Evolutionary conservation across 331 rosid species (phyloP).

Genomic region (Cucumis variabilis): DNA sequence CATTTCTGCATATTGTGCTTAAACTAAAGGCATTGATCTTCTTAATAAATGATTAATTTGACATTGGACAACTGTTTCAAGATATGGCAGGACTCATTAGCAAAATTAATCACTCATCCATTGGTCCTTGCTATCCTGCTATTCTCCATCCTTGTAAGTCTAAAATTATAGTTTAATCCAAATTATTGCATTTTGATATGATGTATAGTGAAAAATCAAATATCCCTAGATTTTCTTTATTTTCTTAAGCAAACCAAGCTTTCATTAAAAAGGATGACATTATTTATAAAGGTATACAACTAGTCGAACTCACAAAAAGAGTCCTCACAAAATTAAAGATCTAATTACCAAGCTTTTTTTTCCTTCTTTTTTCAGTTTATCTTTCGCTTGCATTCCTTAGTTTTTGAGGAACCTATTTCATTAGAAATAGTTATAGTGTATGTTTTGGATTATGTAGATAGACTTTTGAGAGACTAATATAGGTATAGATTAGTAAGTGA

Average conservation of each 20-base stretch:
- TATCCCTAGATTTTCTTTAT: background rate
- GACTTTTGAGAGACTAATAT: no score
- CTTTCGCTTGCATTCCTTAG: background rate
- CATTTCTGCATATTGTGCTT: background rate
- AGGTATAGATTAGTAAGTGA: no score
- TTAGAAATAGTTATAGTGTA: background rate
- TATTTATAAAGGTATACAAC: no score
- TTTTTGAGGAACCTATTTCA: background rate
- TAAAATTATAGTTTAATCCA: background rate
- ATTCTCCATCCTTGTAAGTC: constrained; percentile 93
- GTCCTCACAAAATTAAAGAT: background rate
- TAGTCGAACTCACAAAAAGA: no score
- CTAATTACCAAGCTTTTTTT: background rate
- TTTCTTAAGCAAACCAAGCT: no score
- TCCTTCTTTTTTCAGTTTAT: no score
- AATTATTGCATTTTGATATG: constrained; percentile 22
- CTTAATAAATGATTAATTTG: constrained; percentile 15
- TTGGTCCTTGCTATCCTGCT: constrained; percentile 93
- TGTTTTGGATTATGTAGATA: no score
- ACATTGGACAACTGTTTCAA: constrained; percentile 53
- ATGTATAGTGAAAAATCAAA: constrained; percentile 3
- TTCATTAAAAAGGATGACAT: no score
- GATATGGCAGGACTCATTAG: constrained; percentile 99
- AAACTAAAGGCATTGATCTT: background rate
- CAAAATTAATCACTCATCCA: constrained; percentile 97